A percentile compares a stretch with the other conserved stretches of the same genome.
phyloP scores from a whole-genome alignment of 352 stramenopile genomes.

The Phytophthora quininea region DNA sequence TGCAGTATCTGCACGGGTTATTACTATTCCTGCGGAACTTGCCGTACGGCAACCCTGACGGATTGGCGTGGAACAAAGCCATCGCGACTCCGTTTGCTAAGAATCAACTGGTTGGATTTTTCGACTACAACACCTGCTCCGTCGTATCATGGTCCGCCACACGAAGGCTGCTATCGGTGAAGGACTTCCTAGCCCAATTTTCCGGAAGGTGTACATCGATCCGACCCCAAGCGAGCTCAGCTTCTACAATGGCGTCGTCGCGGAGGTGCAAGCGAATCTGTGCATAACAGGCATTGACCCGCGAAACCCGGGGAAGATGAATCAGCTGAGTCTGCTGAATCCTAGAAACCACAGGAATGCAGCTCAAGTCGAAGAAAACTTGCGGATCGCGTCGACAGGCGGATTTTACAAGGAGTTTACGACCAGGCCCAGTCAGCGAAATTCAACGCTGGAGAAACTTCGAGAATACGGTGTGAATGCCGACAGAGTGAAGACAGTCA shows the following conservation, averaged over 20 bases:
- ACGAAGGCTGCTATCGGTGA: slow-evolving; percentile 89
- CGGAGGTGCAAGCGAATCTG: slow-evolving; percentile 52
- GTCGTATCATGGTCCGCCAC: slow-evolving; percentile 94
- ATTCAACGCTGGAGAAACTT: slow-evolving; percentile 50
- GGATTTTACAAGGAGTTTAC: slow-evolving; percentile 43
- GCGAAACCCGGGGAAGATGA: slow-evolving; percentile 35
- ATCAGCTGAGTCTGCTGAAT: slow-evolving; percentile 71
- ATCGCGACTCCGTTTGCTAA: slow-evolving; percentile 71
- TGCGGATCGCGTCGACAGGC: slow-evolving; percentile 53
- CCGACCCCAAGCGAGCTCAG: slow-evolving; percentile 60
- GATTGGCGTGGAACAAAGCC: slow-evolving; percentile 68
- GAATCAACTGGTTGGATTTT: slow-evolving; percentile 48
- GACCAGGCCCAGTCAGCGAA: slow-evolving; percentile 13
- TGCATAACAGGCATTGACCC: slow-evolving; percentile 63
- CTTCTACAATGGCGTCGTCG: slow-evolving; percentile 66
- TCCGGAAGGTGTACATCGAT: slow-evolving; percentile 49
- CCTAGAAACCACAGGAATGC: slow-evolving; percentile 52
- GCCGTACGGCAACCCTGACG: slow-evolving; percentile 73
- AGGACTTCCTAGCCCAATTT: slow-evolving; percentile 56
- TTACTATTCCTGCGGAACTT: slow-evolving; percentile 90
- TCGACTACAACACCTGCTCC: slow-evolving; percentile 80
- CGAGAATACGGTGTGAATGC: slow-evolving; percentile 25
- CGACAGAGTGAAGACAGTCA: slow-evolving; percentile 27
- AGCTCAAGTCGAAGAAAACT: slow-evolving; percentile 43
- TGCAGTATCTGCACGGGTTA: slow-evolving; percentile 89